Evolutionary conservation across 2,329 filamentous ascomycete genomes (phyloP), one percentile per base, ranked within the genome.

Genomic region (Escovopsis sp.): DNA sequence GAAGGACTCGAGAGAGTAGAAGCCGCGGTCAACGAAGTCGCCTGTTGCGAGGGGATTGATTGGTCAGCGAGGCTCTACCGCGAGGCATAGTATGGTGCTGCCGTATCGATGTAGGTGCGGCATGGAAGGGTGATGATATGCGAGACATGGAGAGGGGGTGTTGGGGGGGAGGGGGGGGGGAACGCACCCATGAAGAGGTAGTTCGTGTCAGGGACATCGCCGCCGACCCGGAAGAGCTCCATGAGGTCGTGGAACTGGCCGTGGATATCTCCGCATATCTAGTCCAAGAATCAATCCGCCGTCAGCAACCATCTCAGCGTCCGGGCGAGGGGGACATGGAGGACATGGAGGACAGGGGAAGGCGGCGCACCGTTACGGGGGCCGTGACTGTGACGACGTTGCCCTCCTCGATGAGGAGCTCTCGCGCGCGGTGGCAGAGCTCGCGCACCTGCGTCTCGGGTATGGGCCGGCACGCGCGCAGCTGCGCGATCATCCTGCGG

Each of bases 1-100:
- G 54, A 98, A 94, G 4, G 87, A 90, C 62, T 98, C 88, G 48
- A 98, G 77, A 2, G 85, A 94, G 65, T 96, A 98, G 68, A 94
- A 98, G 39, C 88, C 88, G 44, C 88, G 83, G 58, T 98, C 88
- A 53, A 98, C 88, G 50, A 94, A 98, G 59, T 98, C 88, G 54
- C 88, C 80, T 85, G 44, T 25, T 19, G 3, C 15, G 35, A 4
- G 16, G 21, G 3, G 18, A 33, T 3, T 30, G 9, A 30, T 30
- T 8, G n/a, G n/a, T n/a, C n/a, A n/a, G n/a, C n/a, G n/a, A n/a
- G n/a, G n/a, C n/a, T n/a, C n/a, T n/a, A n/a, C n/a, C n/a, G n/a
- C n/a, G n/a, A n/a, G n/a, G n/a, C n/a, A n/a, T n/a, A n/a, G n/a
- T n/a, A n/a, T n/a, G n/a, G n/a, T n/a, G n/a, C n/a, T n/a, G n/a